Evolutionary conservation across 2,329 filamentous ascomycete species (phyloP).

Genomic region (Talaromyces sp.): DNA sequence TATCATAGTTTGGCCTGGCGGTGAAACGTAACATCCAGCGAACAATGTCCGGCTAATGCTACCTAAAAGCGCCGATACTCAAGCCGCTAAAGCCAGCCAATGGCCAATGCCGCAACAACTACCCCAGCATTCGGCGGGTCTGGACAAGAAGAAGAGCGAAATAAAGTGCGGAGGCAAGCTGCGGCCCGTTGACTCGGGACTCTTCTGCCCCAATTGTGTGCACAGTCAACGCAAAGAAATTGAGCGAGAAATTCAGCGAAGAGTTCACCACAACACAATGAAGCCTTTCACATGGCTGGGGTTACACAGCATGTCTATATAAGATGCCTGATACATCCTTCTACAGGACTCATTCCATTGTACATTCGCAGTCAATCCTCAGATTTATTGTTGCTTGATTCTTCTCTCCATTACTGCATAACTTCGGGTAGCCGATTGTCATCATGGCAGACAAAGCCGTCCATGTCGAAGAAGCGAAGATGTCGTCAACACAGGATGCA

Average conservation of each 20-base stretch:
- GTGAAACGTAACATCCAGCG: not conserved
- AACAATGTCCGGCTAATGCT: not conserved
- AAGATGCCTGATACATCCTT: not conserved
- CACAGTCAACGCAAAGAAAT: not conserved
- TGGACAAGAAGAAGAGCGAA: not conserved
- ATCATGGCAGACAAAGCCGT: constrained; percentile 5
- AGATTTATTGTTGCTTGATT: not conserved
- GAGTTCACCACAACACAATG: not conserved
- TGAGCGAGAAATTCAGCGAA: constrained; percentile 9
- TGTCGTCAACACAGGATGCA: constrained; percentile 21
- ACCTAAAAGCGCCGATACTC: not conserved
- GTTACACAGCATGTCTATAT: not conserved
- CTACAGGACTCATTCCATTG: not conserved
- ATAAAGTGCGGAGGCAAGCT: not conserved
- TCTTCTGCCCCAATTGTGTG: not conserved
- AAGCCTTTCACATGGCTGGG: not conserved
- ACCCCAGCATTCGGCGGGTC: not conserved
- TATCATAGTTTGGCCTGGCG: not conserved
- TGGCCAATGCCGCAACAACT: not conserved
- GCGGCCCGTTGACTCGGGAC: not conserved
- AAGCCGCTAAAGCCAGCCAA: not conserved
- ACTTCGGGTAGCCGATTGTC: not conserved
- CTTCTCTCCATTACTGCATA: not conserved
- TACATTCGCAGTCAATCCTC: not conserved
- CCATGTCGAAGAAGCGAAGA: constrained; percentile 11